phyloP scores from a whole-genome alignment of 306 rosid species.

The Lotus japonicus region DNA sequence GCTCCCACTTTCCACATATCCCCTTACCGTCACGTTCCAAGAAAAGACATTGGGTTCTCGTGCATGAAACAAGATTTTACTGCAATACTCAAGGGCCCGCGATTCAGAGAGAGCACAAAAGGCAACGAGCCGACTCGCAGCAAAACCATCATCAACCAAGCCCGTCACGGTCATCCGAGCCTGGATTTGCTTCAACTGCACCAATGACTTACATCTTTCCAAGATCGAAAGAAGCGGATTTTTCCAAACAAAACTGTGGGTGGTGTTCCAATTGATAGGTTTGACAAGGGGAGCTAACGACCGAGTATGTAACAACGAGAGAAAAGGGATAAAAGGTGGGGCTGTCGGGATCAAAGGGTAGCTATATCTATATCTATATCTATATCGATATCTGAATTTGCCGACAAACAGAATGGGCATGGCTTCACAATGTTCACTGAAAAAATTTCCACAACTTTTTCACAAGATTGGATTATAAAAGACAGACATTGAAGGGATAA shows the following conservation, averaged over 20 bases:
- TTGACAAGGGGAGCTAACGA: constrained; percentile 33
- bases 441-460: neutral
- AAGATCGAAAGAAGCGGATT: constrained; percentile 54
- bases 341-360: constrained; percentile 13
- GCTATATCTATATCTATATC: constrained; percentile 11
- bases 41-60: constrained; percentile 47
- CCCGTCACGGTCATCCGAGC: constrained; percentile 57
- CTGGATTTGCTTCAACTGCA: constrained; percentile 71
- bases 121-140: constrained; percentile 61
- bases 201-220: constrained; percentile 50
- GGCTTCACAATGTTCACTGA: neutral
- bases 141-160: constrained; percentile 43
- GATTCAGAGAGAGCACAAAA: constrained; percentile 70
- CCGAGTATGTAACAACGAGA: constrained; percentile 28
- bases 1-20: constrained; percentile 44
- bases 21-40: constrained; percentile 72
- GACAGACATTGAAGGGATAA: neutral
- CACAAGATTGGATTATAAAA: neutral
- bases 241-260: constrained; percentile 39
- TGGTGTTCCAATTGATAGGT: constrained; percentile 55
- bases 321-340: neutral
- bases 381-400: constrained; percentile 18
- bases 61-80: constrained; percentile 30
- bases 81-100: constrained; percentile 45
- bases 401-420: constrained; percentile 24